Evolutionary conservation across 2,329 filamentous ascomycete species (phyloP), one percentile per base, ranked within the genome.

Genomic region (Aspergillus spinulosporus): DNA sequence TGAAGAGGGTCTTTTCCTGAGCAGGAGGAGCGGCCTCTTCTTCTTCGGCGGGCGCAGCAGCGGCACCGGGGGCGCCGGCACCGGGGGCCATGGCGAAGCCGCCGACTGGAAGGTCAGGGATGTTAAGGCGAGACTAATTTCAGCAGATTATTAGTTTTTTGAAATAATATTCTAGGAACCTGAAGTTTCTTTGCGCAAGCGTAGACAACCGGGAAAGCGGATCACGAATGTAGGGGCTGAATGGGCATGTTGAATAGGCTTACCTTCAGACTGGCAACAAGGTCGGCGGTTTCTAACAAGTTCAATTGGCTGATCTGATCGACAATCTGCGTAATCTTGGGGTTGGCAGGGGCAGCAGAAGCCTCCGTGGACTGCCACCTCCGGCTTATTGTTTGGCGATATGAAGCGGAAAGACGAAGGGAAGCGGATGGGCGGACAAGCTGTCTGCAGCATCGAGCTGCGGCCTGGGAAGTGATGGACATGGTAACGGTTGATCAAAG

Each of bases 301-400:
- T 92, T 99, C 84, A 99, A 88, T 84, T 94, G 88, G 79, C 93
- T 96, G 77, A 99, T 99, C 79, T 99, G 92, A 75, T 99, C 92
- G 71, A 99, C 94, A 71, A 99, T 99, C 58, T 84, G 85, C 67
- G 87, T 78, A 70, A 99, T 96, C 84, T 99, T 99, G 62, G 94
- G 92, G 78, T 90, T 96, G 60, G 80, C 76, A 67, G 84, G 74
- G 56, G 80, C 77, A 54, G 81, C 80, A 52, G 49, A 32, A 56
- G 68, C 86, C 68, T 92, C 89, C 67, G 91, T 92, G 61, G 91
- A 93, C 77, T 94, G 89, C 88, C 90, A 92, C 84, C 94, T 86
- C 78, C 89, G 86, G 72, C 85, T 66, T 61, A 72, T 65, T 62
- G 67, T 72, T 65, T 72, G 68, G 62, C 69, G 66, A 60, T 73